These are phyloP conservation scores for Pascua sp. DNA, from an alignment of 1,284 basidiomycete genomes.

Conservation along the genomic window DNA sequence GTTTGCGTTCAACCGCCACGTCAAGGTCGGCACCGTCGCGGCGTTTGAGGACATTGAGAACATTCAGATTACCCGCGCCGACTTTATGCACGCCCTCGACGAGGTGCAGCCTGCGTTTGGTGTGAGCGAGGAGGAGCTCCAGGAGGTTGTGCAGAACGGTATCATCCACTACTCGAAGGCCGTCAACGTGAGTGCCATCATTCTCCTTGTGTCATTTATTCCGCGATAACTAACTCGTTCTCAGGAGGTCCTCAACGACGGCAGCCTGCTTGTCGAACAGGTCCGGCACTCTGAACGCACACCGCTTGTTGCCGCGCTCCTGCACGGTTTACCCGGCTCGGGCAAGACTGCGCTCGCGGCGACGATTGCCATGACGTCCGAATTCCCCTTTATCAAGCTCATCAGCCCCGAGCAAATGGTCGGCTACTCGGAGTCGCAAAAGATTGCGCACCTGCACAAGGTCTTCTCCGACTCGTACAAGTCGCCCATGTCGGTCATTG, in stretches of 20 bases:
- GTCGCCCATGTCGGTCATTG: slow-evolving; percentile 91
- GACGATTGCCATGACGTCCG: slow-evolving; percentile 86
- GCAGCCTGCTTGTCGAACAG: slow-evolving; percentile 91
- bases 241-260: slow-evolving; percentile 82
- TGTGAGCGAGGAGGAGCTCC: slow-evolving; percentile 94
- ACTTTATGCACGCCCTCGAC: slow-evolving; percentile 88
- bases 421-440: slow-evolving; percentile 84
- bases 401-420: slow-evolving; percentile 97
- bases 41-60: slow-evolving; percentile 96
- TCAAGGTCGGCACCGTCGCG: slow-evolving; percentile 95
- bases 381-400: slow-evolving; percentile 97
- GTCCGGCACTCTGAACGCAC: slow-evolving; percentile 86
- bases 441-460: slow-evolving; percentile 88
- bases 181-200: slow-evolving; percentile 40
- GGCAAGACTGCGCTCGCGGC: slow-evolving; percentile 96
- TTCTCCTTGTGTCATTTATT: slow-evolving; percentile 4
- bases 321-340: slow-evolving; percentile 85
- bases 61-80: slow-evolving; percentile 78
- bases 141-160: slow-evolving; percentile 91
- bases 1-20: slow-evolving; percentile 96
- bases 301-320: slow-evolving; percentile 82
- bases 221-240: not conserved
- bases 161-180: slow-evolving; percentile 92
- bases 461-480: slow-evolving; percentile 96
- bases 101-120: slow-evolving; percentile 97